Percentiles rank a stretch among this genome's conserved stretches.
Evolutionary conservation across 192 early-diverging fungal genomes (phyloP).

Genomic region (Geosiphon pyriformis): DNA sequence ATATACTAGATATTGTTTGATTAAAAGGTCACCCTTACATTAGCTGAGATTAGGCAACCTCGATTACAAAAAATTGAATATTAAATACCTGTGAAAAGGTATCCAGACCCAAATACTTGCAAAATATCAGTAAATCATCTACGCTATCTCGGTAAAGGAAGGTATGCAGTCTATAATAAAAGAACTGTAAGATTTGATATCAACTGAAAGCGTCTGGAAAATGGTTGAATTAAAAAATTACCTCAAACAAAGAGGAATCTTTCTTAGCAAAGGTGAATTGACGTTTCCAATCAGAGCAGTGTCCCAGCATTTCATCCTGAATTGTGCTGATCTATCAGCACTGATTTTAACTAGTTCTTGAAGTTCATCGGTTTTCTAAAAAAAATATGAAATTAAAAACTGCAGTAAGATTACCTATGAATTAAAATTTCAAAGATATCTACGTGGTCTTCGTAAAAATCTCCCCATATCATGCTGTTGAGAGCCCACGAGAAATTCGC

Average conservation of each 20-base stretch:
- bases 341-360: constrained; percentile 14
- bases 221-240: background rate
- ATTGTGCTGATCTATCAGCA: constrained; percentile 9
- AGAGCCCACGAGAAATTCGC: constrained; percentile 27
- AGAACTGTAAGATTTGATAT: background rate
- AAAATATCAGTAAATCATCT: constrained; percentile 16
- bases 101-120: constrained; percentile 20
- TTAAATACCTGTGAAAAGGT: constrained; percentile 8
- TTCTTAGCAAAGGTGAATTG: background rate
- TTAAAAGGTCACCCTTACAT: background rate
- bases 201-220: background rate
- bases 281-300: background rate
- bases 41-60: too few species aligned
- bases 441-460: constrained; percentile 26
- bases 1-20: constrained; percentile 9
- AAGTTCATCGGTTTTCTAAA: constrained; percentile 23
- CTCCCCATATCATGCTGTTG: constrained; percentile 23
- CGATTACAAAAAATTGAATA: background rate
- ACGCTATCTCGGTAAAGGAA: constrained; percentile 16
- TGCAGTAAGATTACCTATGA: too few species aligned
- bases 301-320: constrained; percentile 17
- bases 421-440: background rate
- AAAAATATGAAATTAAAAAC: background rate
- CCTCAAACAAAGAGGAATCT: background rate
- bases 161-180: constrained; percentile 1